Base-by-base conservation (phyloP, 495 filamentous ascomycete genomes). In the Trichoderma erinaceum region DNA sequence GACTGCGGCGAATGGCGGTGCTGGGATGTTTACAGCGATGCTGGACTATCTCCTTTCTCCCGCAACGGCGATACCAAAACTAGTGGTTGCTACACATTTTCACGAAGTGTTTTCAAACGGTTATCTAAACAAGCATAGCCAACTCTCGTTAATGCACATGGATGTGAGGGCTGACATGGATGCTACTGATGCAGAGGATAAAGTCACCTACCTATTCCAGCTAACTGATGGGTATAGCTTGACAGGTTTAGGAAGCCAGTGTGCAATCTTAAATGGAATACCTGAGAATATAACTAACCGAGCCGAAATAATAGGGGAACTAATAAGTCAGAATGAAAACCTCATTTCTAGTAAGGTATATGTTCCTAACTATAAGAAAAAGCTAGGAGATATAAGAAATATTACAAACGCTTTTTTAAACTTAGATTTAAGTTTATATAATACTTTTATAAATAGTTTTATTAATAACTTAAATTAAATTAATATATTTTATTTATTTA, bases 81-180 rank as follows among this genome's bases (percentile, higher is more conserved):
- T 97, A 46, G 81, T 97, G 27, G 92, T 82, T 38, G 91, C 92
- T 6, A 98, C 96, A 0, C 96, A 99, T 73, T 97, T 96, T 70
- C 93, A 97, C 75, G 94, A 99, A 72, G 90, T 97, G 21, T 93
- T 97, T 66, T 90, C 95, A 67, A 83, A 86, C 69, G 83, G 85
- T 0, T 88, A 92, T 71, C 78, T 98, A 18, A 74, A 75, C 10
- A 70, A 79, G 23, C 78, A 83, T n/a, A 83, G 88, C 0, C 76
- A 80, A 27, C 75, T 97, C 44, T 80, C 81, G 3, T 90, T 94
- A 73, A 91, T 85, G 0, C 89, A 96, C 70, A 97, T 98, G 96
- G 88, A 96, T 70, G 86, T 98, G n/a, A 84, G 81, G 50, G 76
- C 94, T 13, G 86, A 92, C 70, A 77, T 82, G 18, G 77, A 86